phyloP scores from a whole-genome alignment of 1,284 basidiomycete species.

The Ustilago trichophora region DNA sequence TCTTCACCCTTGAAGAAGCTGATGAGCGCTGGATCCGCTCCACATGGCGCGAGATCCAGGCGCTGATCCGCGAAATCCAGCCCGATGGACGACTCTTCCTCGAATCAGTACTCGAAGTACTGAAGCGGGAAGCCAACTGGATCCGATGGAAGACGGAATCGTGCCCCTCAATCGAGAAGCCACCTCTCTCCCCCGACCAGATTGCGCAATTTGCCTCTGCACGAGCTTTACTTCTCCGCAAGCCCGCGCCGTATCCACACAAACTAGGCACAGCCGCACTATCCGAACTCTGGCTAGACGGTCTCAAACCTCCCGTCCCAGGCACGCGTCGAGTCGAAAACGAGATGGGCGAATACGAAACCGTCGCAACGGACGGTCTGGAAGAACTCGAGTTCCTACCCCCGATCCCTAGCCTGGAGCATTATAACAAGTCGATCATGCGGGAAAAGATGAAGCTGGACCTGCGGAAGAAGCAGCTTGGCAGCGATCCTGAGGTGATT shows the following conservation, averaged over 20 bases:
- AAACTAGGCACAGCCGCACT: conserved; percentile 61
- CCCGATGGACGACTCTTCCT: conserved; percentile 53
- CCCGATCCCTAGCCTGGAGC: conserved; percentile 41
- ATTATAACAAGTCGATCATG: conserved; percentile 51
- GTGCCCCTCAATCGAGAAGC: conserved; percentile 59
- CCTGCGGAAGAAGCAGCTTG: conserved; percentile 48
- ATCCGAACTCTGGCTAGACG: conserved; percentile 61
- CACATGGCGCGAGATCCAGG: conserved; percentile 56
- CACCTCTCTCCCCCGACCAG: conserved; percentile 40
- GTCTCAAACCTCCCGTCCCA: conserved; percentile 43
- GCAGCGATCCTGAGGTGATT: conserved; percentile 22
- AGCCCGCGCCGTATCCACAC: conserved; percentile 34
- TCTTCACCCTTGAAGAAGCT: conserved; percentile 43
- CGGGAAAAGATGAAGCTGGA: conserved; percentile 49
- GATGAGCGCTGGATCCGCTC: conserved; percentile 61
- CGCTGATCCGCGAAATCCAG: conserved; percentile 52
- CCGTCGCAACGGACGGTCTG: conserved; percentile 55
- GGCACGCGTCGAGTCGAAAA: conserved; percentile 41
- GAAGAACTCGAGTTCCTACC: conserved; percentile 60
- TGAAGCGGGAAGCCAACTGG: conserved; percentile 57
- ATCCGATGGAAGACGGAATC: conserved; percentile 61
- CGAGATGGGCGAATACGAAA: conserved; percentile 53
- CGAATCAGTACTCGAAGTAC: conserved; percentile 49
- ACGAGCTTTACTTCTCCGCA: conserved; percentile 20
- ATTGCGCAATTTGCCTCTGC: conserved; percentile 38